These are phyloP conservation scores for Pestalotiopsis sp. DNA, from an alignment of 2,329 filamentous ascomycete species.

Conservation along the genomic window DNA sequence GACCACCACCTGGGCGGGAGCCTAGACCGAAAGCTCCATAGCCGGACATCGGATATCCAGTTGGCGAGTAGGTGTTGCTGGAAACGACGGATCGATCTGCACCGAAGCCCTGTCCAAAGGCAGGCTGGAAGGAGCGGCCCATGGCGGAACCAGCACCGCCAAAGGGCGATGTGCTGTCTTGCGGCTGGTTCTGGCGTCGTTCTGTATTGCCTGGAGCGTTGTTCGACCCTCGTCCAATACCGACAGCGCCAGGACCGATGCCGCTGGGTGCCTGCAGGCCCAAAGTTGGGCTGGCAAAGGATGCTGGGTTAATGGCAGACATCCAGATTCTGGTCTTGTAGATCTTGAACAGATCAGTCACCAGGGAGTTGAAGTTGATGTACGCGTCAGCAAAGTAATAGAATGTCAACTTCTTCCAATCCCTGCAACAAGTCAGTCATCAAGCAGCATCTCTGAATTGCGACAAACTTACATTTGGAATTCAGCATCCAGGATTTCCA, in stretches of 20 bases:
- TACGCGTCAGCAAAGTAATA: constrained; percentile 99
- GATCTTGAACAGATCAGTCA: constrained; percentile 97
- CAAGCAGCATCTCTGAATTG: not conserved
- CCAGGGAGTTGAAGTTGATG: constrained; percentile 98
- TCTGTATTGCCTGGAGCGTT: constrained; percentile 45
- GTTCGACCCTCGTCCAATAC: constrained; percentile 51
- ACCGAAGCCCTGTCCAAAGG: constrained; percentile 45
- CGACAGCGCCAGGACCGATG: constrained; percentile 68
- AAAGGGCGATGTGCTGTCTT: constrained; percentile 43
- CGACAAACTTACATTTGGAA: constrained; percentile 83
- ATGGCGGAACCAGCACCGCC: constrained; percentile 35
- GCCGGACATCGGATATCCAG: constrained; percentile 43
- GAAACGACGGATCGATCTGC: constrained; percentile 44
- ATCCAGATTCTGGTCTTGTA: constrained; percentile 99
- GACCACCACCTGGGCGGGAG: constrained; percentile 37
- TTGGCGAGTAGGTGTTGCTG: constrained; percentile 40
- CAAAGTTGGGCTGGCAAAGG: constrained; percentile 80
- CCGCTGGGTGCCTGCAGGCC: constrained; percentile 72
- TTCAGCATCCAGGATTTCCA: constrained; percentile 98
- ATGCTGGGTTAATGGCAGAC: constrained; percentile 97
- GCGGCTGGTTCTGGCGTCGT: constrained; percentile 49
- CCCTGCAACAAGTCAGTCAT: constrained; percentile 58
- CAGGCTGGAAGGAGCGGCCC: constrained; percentile 44
- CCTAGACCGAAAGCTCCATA: constrained; percentile 48
- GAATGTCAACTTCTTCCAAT: constrained; percentile 98